Evolutionary conservation across 352 stramenopile species (phyloP).

Genomic region (Phytophthora pisi): DNA sequence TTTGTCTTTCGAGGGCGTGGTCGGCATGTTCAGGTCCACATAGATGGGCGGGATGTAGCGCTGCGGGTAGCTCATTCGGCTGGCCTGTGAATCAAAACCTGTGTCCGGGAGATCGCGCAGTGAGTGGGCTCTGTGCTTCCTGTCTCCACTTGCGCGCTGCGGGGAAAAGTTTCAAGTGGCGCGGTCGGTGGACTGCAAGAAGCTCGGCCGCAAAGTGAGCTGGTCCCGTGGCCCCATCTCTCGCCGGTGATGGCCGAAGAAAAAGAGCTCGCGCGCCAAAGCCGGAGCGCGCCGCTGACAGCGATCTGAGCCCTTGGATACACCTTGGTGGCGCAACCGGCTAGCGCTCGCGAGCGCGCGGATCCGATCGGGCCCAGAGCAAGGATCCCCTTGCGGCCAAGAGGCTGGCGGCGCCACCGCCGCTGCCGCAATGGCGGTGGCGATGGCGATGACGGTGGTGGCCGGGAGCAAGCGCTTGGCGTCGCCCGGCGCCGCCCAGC

Average conservation of each 20-base stretch:
- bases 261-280: constrained; percentile 30
- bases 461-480: background rate
- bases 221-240: constrained; percentile 26
- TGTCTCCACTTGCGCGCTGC: constrained; percentile 21
- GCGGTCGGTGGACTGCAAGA: constrained; percentile 19
- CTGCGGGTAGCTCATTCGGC: constrained; percentile 42
- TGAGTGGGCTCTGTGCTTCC: background rate
- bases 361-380: constrained; percentile 19
- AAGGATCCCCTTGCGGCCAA: constrained; percentile 12
- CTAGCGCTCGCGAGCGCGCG: constrained; percentile 17
- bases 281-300: constrained; percentile 25
- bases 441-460: background rate
- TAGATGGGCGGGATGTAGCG: constrained; percentile 48
- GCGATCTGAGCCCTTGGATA: constrained; percentile 44
- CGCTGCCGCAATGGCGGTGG: background rate
- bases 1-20: constrained; percentile 33
- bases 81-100: constrained; percentile 5
- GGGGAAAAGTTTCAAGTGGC: constrained; percentile 42
- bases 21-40: constrained; percentile 46
- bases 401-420: background rate
- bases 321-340: constrained; percentile 25
- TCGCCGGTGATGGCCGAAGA: constrained; percentile 22
- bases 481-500: constrained; percentile 6
- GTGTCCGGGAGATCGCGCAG: background rate
- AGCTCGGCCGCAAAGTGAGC: constrained; percentile 5